Percentiles rank a stretch among this genome's conserved stretches.
Conservation (phyloP, 495 filamentous ascomycete species). For the Hyaloscypha variabilis region DNA sequence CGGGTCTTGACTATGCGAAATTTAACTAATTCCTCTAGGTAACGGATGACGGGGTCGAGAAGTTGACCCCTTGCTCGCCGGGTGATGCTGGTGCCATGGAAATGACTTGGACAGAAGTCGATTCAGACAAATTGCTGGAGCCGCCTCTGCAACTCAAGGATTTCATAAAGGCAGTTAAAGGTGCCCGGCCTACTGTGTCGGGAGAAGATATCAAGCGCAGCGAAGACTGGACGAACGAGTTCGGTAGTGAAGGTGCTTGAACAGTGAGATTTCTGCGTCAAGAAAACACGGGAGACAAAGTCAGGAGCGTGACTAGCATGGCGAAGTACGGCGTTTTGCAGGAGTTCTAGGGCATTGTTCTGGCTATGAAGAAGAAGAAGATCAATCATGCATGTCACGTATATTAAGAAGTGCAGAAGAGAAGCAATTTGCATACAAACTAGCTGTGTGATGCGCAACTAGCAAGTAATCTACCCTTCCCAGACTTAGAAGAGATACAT, state of each 20-base stretch:
- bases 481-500: constrained; percentile 8
- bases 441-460: neutral
- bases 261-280: neutral
- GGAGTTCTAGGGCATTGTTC: constrained; percentile 9
- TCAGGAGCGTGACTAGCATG: constrained; percentile 12
- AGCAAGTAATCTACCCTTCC: constrained; percentile 5
- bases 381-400: constrained; percentile 10
- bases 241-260: constrained; percentile 85
- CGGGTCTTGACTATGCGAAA: neutral
- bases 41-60: constrained; percentile 68
- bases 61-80: constrained; percentile 90
- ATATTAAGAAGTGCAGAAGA: neutral
- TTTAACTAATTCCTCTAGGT: constrained; percentile 52
- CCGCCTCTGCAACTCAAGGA: constrained; percentile 87
- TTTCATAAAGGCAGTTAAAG: constrained; percentile 90
- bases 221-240: constrained; percentile 94
- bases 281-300: neutral
- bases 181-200: constrained; percentile 86
- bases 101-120: constrained; percentile 90
- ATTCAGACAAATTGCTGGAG: constrained; percentile 81
- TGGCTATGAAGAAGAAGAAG: neutral
- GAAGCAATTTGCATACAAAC: neutral
- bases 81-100: constrained; percentile 83
- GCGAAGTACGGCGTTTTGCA: constrained; percentile 21
- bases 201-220: constrained; percentile 79